Evolutionary conservation across 495 filamentous ascomycete genomes (phyloP).

Genomic region (Poronia punctata): DNA sequence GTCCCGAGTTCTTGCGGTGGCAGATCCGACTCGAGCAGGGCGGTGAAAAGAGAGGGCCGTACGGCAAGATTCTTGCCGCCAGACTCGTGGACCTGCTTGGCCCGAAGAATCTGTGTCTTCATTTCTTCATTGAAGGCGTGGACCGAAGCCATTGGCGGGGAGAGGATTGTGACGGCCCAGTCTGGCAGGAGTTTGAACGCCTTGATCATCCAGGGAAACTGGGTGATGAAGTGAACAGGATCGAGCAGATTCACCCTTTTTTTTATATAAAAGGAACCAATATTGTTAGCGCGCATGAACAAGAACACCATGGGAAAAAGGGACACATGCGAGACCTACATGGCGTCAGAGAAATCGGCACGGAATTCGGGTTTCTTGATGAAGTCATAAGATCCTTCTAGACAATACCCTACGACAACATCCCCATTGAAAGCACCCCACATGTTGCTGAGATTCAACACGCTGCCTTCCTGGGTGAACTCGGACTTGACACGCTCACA

Average conservation of each 20-base stretch:
- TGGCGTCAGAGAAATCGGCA: background rate
- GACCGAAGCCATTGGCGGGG: too few species aligned
- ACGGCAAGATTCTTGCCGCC: too few species aligned
- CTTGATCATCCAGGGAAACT: background rate
- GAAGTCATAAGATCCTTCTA: background rate
- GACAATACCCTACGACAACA: background rate
- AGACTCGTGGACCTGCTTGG: too few species aligned
- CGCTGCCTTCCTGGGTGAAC: background rate
- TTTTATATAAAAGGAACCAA: too few species aligned
- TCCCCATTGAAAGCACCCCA: background rate
- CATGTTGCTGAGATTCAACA: conserved; percentile 1
- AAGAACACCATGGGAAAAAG: too few species aligned
- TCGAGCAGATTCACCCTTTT: background rate
- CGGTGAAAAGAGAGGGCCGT: background rate
- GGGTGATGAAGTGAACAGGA: background rate
- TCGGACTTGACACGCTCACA: background rate
- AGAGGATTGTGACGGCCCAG: too few species aligned
- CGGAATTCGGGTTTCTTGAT: conserved; percentile 1
- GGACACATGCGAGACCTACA: too few species aligned
- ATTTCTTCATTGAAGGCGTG: too few species aligned
- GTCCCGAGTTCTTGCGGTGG: background rate
- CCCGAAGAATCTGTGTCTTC: too few species aligned
- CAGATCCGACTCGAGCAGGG: background rate
- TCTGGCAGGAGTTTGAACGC: background rate
- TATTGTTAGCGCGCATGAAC: too few species aligned